Conservation (phyloP, 148 eudicot species). For the Rhododendron molle region DNA sequence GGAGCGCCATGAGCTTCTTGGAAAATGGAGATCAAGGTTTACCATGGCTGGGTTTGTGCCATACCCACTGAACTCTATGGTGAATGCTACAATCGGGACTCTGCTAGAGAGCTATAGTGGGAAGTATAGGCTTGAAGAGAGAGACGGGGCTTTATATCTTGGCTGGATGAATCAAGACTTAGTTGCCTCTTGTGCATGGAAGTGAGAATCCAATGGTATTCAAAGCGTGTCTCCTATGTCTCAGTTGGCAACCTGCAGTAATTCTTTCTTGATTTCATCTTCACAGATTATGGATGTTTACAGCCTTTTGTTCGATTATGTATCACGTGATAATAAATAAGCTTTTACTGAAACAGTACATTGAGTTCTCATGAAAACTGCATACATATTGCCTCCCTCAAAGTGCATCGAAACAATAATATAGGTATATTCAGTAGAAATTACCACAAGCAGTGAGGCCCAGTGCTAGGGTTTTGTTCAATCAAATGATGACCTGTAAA, state of each 20-base stretch:
- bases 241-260: background rate
- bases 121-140: constrained; percentile 44
- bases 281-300: background rate
- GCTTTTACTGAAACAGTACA: background rate
- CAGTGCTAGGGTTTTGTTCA: constrained; percentile 17
- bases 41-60: constrained; percentile 57
- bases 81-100: constrained; percentile 36
- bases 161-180: constrained; percentile 51
- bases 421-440: background rate
- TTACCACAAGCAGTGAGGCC: constrained; percentile 10
- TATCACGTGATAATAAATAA: constrained; percentile 8
- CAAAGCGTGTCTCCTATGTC: background rate
- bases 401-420: background rate
- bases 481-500: constrained; percentile 4
- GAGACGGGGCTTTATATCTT: constrained; percentile 40
- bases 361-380: background rate
- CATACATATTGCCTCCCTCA: background rate
- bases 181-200: constrained; percentile 55
- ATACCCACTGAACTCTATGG: constrained; percentile 42
- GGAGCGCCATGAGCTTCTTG: constrained; percentile 54
- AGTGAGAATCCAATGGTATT: constrained; percentile 14
- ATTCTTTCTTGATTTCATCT: background rate
- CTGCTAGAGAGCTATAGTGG: constrained; percentile 37
- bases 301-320: background rate
- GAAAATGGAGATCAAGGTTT: constrained; percentile 59